phyloP scores from a whole-genome alignment of 108 stramenopile genomes.

The Skeletonema tropicum region DNA sequence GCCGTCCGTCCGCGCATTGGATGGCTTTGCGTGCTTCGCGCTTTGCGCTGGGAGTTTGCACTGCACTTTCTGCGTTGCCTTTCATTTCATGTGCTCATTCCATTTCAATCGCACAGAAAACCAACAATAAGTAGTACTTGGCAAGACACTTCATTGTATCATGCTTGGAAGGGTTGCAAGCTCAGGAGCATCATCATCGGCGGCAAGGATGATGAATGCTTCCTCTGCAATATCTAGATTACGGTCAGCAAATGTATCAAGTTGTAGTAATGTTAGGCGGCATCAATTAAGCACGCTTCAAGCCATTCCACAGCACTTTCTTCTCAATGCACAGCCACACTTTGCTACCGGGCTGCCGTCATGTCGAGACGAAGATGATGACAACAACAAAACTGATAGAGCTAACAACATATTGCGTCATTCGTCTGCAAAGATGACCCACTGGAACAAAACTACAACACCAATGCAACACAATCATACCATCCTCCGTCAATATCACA shows the following conservation, averaged over 20 bases:
- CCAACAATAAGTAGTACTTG: too few relatives aligned
- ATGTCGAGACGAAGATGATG: neutral
- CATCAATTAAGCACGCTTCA: neutral
- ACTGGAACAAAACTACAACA: neutral
- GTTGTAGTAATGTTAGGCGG: neutral
- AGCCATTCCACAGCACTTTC: neutral
- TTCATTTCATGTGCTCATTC: too few relatives aligned
- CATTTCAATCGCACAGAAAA: too few relatives aligned
- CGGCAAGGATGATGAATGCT: neutral
- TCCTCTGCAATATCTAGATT: neutral
- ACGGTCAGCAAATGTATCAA: neutral
- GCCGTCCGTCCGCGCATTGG: neutral
- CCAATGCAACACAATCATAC: neutral
- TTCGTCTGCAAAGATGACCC: neutral
- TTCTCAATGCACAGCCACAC: neutral
- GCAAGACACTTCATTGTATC: neutral
- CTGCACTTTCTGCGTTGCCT: too few relatives aligned
- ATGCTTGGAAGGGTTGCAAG: neutral
- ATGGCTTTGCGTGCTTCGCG: neutral
- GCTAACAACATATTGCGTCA: neutral
- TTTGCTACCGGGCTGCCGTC: too few relatives aligned
- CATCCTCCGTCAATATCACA: slow-evolving; percentile 44
- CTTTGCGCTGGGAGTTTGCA: too few relatives aligned
- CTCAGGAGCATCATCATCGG: neutral
- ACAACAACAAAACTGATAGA: neutral